Conservation (phyloP, 768 basidiomycete species). For the Tephrocybe sp. region DNA sequence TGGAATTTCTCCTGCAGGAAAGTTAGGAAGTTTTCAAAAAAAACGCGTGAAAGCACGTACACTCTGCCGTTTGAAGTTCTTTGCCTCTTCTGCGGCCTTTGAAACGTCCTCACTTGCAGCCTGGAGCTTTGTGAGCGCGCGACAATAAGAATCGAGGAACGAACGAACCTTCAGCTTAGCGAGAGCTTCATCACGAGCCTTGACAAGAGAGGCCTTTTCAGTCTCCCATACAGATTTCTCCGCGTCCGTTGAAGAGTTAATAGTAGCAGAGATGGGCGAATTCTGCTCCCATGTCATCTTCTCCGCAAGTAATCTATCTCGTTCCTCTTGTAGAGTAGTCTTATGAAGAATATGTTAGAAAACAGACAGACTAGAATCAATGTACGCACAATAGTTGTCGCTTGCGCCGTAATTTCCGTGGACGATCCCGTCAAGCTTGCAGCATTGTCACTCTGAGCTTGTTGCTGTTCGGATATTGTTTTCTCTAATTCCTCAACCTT, state of each 20-base stretch:
- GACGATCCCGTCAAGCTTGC: constrained; percentile 17
- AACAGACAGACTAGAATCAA: not conserved
- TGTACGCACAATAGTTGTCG: constrained; percentile 37
- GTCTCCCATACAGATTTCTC: constrained; percentile 48
- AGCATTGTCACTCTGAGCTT: constrained; percentile 23
- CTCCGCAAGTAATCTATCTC: constrained; percentile 61
- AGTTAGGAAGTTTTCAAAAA: constrained; percentile 5
- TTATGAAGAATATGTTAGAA: constrained; percentile 24
- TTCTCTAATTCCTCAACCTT: constrained; percentile 38
- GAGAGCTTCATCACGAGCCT: constrained; percentile 60
- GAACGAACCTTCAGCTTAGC: constrained; percentile 55
- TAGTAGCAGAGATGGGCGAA: constrained; percentile 24
- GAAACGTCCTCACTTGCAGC: constrained; percentile 41
- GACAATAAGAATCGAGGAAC: not conserved
- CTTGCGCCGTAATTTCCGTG: constrained; percentile 30
- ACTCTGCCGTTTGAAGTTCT: constrained; percentile 41
- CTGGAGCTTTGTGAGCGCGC: constrained; percentile 22
- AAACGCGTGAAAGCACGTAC: constrained; percentile 28
- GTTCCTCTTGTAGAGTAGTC: constrained; percentile 56
- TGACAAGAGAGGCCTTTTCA: constrained; percentile 59
- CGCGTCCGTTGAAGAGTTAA: constrained; percentile 22
- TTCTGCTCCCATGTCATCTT: constrained; percentile 45
- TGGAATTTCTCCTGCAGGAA: constrained; percentile 60
- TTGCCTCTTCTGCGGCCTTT: constrained; percentile 44
- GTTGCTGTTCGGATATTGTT: constrained; percentile 33